A percentile compares a stretch with the other conserved stretches of the same genome.
Conservation (phyloP, 2,329 filamentous ascomycete genomes). For the Parafenestella ontariensis region DNA sequence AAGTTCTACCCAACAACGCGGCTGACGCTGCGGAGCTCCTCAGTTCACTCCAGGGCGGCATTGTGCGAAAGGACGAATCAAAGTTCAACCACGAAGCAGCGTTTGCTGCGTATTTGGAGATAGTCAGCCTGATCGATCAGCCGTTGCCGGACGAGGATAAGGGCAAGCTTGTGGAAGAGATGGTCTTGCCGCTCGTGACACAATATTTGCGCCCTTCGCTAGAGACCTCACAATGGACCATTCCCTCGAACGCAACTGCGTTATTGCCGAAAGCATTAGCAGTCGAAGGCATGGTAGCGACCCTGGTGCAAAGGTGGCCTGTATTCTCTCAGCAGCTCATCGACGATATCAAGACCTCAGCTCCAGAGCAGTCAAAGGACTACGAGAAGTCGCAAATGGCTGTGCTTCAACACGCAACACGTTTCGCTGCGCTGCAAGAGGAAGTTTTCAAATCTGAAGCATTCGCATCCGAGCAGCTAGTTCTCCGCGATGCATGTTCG, state of each 20-base stretch:
- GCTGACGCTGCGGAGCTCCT: conserved; percentile 69
- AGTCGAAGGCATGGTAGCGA: conserved; percentile 53
- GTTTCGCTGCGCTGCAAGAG: conserved; percentile 65
- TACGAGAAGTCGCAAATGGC: conserved; percentile 74
- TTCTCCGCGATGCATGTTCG: conserved; percentile 46
- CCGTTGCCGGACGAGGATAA: conserved; percentile 53
- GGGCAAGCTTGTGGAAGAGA: conserved; percentile 54
- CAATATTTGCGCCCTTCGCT: conserved; percentile 60
- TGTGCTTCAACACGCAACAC: conserved; percentile 69
- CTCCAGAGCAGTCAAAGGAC: conserved; percentile 82
- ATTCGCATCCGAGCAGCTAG: conserved; percentile 12
- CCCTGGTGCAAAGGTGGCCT: conserved; percentile 67
- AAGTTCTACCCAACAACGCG: conserved; percentile 61
- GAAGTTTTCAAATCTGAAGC: conserved; percentile 17
- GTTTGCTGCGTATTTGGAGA: conserved; percentile 77
- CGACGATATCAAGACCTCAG: conserved; percentile 72
- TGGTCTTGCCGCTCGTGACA: conserved; percentile 60
- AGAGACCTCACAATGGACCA: conserved; percentile 58
- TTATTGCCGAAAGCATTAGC: conserved; percentile 53
- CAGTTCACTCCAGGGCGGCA: conserved; percentile 71
- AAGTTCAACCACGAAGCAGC: conserved; percentile 70
- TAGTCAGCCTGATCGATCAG: conserved; percentile 59
- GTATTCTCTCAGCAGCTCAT: conserved; percentile 68
- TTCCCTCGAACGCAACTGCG: conserved; percentile 51
- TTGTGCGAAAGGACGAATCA: conserved; percentile 77